Evolutionary conservation across 2,329 filamentous ascomycete species (phyloP), one percentile per base, ranked within the genome.

Genomic region (Chalaropsis thielavioides): DNA sequence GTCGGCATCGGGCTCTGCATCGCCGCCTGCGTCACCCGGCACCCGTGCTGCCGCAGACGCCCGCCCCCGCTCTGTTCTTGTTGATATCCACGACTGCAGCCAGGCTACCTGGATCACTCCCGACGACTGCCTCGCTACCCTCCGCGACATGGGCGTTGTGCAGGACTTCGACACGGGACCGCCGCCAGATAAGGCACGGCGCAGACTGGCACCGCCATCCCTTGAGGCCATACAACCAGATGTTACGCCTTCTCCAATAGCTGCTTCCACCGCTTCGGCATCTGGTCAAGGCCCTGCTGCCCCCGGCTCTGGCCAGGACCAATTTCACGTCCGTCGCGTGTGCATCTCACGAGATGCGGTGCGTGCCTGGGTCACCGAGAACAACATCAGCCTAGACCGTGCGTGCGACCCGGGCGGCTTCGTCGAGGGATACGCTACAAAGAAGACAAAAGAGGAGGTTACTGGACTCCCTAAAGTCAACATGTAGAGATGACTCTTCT

Each of bases 111-210:
- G 89, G 78, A 95, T 97, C 73, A 79, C 87, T 65, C 81, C 82
- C 0, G 92, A 96, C 54, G 92, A 97, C 75, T 90, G 92, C 66
- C 81, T 95, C 54, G 79, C 79, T 0, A 85, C 90, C 27, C 76
- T 96, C 64, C 84, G 88, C 67, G 86, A 90, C 66, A 96, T 96
- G 90, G 85, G 82, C 8, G 77, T 94, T 43, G 78, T 87, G 60
- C 74, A 84, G 74, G 78, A 86, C 71, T 81, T 78, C 69, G 81
- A 77, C 72, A 73, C 76, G 73, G 77, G 77, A 1, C 76, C 75
- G 67, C 67, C 27, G 54, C 13, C 54, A 38, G 54, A 35, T 15
- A 38, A 38, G 54, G 8, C 54, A 69, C 63, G 17, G 67, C 69
- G n/a, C 62, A 27, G 49, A 40, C 43, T 19, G 22, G 66, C 24